Percentiles rank a stretch among this genome's conserved stretches.
These are phyloP conservation scores for Umbelopsis sp. DNA, from an alignment of 371 early-diverging fungal species.

Conservation along the genomic window DNA sequence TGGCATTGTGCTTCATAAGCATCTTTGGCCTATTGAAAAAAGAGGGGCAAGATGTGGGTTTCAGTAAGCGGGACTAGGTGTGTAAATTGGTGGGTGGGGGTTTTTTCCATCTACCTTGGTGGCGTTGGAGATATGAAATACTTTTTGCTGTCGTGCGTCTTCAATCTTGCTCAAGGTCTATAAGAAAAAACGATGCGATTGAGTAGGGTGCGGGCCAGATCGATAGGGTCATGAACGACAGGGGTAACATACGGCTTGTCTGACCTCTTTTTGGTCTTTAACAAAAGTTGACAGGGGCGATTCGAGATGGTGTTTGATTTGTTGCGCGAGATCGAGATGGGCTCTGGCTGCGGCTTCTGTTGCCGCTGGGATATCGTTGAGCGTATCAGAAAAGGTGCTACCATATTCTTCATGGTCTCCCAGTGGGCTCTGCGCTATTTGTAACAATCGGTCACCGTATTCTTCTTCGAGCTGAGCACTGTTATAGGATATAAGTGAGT, in stretches of 20 bases:
- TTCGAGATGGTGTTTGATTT: slow-evolving; percentile 32
- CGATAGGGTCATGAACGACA: too few species aligned
- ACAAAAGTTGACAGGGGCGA: slow-evolving; percentile 29
- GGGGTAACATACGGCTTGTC: slow-evolving; percentile 26
- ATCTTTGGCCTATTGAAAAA: slow-evolving; percentile 1
- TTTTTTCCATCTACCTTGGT: neutral
- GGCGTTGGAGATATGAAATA: slow-evolving; percentile 26
- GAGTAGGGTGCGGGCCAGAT: neutral
- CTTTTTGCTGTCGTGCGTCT: slow-evolving; percentile 23
- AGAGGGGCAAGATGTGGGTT: neutral
- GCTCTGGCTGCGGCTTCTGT: slow-evolving; percentile 34
- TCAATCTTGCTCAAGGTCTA: slow-evolving; percentile 26
- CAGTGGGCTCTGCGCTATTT: slow-evolving; percentile 28
- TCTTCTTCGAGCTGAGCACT: slow-evolving; percentile 38
- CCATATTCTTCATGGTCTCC: slow-evolving; percentile 27
- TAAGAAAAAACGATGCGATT: neutral
- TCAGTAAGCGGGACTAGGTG: slow-evolving; percentile 20
- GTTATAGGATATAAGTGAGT: neutral
- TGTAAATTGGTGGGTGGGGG: slow-evolving; percentile 16
- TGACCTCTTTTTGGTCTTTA: slow-evolving; percentile 26
- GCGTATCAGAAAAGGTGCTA: slow-evolving; percentile 30
- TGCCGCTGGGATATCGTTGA: slow-evolving; percentile 28
- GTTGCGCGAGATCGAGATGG: slow-evolving; percentile 36
- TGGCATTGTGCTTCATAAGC: slow-evolving; percentile 5
- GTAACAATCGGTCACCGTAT: slow-evolving; percentile 33